Evolutionary conservation across 331 rosid genomes (phyloP).

Genomic region (Arachis monticola): DNA sequence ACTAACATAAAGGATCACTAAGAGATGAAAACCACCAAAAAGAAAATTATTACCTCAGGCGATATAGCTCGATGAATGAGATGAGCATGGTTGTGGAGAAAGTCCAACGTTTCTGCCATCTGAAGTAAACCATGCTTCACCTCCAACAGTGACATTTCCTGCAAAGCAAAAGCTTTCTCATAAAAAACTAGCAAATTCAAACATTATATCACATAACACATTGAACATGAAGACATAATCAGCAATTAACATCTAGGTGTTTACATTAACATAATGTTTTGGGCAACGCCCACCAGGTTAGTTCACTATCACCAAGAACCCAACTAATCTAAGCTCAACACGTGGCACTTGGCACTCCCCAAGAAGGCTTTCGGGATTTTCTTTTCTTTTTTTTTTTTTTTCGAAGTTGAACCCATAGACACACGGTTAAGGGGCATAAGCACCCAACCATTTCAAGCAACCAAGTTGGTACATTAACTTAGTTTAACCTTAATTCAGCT

Average conservation of each 20-base stretch:
- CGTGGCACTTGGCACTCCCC: too few relatives aligned
- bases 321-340: too few relatives aligned
- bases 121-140: conserved; percentile 98
- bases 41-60: conserved; percentile 69
- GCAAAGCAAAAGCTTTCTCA: conserved; percentile 34
- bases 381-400: too few relatives aligned
- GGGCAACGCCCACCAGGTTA: background rate
- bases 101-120: conserved; percentile 88
- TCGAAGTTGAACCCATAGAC: too few relatives aligned
- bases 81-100: conserved; percentile 89
- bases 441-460: too few relatives aligned
- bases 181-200: background rate
- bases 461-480: too few relatives aligned
- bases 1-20: background rate
- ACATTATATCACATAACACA: background rate
- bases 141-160: conserved; percentile 96
- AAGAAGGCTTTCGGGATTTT: too few relatives aligned
- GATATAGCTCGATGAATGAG: conserved; percentile 92
- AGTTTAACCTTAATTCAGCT: too few relatives aligned
- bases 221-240: background rate
- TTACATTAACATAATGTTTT: too few relatives aligned
- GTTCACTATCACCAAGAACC: too few relatives aligned
- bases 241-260: conserved; percentile 1
- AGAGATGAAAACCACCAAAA: background rate
- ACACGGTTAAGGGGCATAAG: too few relatives aligned